Evolutionary conservation across 106 monocot genomes (phyloP).

Genomic region (Allium sativum): DNA sequence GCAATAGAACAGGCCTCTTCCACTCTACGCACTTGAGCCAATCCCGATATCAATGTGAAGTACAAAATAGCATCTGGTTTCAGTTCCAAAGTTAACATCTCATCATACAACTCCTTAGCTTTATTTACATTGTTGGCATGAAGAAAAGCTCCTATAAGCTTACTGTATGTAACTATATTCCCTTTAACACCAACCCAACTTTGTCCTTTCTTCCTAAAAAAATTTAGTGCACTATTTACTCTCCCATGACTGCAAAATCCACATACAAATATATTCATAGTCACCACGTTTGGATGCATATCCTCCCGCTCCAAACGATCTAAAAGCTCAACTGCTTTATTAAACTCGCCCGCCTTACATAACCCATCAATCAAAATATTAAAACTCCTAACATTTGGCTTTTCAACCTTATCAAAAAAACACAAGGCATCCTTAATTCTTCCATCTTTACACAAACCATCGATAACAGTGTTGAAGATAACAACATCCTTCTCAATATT

Average conservation of each 20-base stretch:
- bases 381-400: conserved; percentile 46
- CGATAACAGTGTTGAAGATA: conserved; percentile 46
- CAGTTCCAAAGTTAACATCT: conserved; percentile 49
- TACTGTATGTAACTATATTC: conserved; percentile 50
- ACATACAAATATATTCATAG: conserved; percentile 47
- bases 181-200: conserved; percentile 26
- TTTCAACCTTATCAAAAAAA: conserved; percentile 10
- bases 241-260: conserved; percentile 57
- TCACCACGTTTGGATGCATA: conserved; percentile 38
- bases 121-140: conserved; percentile 47
- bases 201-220: conserved; percentile 33
- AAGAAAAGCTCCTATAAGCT: conserved; percentile 60
- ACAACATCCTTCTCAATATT: conserved; percentile 15
- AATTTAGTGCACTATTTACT: conserved; percentile 42
- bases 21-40: conserved; percentile 35
- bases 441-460: conserved; percentile 64
- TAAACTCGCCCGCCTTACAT: conserved; percentile 47
- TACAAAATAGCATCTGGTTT: conserved; percentile 48
- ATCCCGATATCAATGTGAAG: conserved; percentile 72
- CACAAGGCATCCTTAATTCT: conserved; percentile 29
- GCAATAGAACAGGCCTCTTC: conserved; percentile 46
- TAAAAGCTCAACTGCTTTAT: conserved; percentile 23
- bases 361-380: conserved; percentile 61
- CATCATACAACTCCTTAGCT: conserved; percentile 60
- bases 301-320: conserved; percentile 41